Evolutionary conservation across 345 rosid genomes (phyloP).

Genomic region (Draba incana): DNA sequence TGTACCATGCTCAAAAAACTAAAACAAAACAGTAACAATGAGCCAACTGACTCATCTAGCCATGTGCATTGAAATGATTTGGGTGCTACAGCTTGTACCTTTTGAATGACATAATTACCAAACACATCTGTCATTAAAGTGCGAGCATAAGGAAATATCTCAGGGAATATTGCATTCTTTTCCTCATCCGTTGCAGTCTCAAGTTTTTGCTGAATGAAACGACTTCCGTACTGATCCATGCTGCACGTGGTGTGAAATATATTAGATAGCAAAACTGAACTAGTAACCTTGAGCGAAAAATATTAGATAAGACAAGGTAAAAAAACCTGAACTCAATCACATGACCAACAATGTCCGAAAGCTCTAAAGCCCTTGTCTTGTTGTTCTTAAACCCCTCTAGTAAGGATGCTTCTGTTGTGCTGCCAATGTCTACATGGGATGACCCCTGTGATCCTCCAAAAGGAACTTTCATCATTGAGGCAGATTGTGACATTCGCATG

Average conservation of each 20-base stretch:
- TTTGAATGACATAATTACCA: slow-evolving; percentile 96
- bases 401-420: slow-evolving; percentile 60
- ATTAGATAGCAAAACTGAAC: slow-evolving; percentile 19
- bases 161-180: slow-evolving; percentile 77
- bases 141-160: slow-evolving; percentile 77
- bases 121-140: slow-evolving; percentile 98
- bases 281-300: slow-evolving; percentile 14
- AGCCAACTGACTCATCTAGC: slow-evolving; percentile 23
- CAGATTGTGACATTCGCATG: slow-evolving; percentile 53
- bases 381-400: slow-evolving; percentile 86
- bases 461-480: slow-evolving; percentile 64
- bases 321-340: slow-evolving; percentile 89
- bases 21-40: slow-evolving; percentile 44
- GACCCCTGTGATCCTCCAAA: slow-evolving; percentile 54
- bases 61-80: neutral
- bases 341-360: slow-evolving; percentile 69
- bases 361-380: slow-evolving; percentile 74
- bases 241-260: slow-evolving; percentile 52
- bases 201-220: slow-evolving; percentile 96
- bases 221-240: slow-evolving; percentile 93
- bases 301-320: slow-evolving; percentile 31
- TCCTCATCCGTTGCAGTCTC: slow-evolving; percentile 79
- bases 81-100: slow-evolving; percentile 47
- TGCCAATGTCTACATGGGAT: slow-evolving; percentile 62
- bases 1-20: slow-evolving; percentile 94